Evolutionary conservation across 768 basidiomycete genomes (phyloP).

Genomic region (Pulveroboletus sp.): DNA sequence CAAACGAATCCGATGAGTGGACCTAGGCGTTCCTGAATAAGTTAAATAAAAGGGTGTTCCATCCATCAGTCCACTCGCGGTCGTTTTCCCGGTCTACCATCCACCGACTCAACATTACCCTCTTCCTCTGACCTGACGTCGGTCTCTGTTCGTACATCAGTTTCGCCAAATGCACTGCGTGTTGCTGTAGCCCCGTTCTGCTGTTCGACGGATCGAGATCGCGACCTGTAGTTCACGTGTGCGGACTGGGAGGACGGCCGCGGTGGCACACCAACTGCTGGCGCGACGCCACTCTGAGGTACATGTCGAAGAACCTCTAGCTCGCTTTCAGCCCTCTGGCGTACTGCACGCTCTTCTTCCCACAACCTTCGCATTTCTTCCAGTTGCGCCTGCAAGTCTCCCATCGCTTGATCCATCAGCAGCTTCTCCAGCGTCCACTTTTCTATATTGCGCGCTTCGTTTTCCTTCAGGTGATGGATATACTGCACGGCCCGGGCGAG

Average conservation of each 20-base stretch:
- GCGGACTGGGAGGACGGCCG: conserved; percentile 19
- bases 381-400: conserved; percentile 75
- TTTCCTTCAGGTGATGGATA: conserved; percentile 87
- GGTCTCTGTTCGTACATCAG: conserved; percentile 20
- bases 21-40: conserved; percentile 12
- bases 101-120: conserved; percentile 13
- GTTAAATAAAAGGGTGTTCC: conserved; percentile 6
- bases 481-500: conserved; percentile 86
- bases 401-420: conserved; percentile 90
- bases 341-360: conserved; percentile 67
- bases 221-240: conserved; percentile 11
- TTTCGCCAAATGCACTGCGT: conserved; percentile 11
- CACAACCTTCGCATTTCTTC: conserved; percentile 78
- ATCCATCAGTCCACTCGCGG: conserved; percentile 26
- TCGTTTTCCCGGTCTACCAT: conserved; percentile 29
- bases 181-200: conserved; percentile 14
- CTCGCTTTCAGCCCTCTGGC: conserved; percentile 61
- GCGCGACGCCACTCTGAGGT: conserved; percentile 11
- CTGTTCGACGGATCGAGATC: conserved; percentile 29
- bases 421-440: conserved; percentile 93
- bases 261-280: conserved; percentile 2
- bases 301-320: conserved; percentile 49
- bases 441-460: conserved; percentile 86
- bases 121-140: conserved; percentile 17
- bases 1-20: conserved; percentile 7